Conservation (phyloP, 257 asterid species). For the Solanum megistacrolobum region DNA sequence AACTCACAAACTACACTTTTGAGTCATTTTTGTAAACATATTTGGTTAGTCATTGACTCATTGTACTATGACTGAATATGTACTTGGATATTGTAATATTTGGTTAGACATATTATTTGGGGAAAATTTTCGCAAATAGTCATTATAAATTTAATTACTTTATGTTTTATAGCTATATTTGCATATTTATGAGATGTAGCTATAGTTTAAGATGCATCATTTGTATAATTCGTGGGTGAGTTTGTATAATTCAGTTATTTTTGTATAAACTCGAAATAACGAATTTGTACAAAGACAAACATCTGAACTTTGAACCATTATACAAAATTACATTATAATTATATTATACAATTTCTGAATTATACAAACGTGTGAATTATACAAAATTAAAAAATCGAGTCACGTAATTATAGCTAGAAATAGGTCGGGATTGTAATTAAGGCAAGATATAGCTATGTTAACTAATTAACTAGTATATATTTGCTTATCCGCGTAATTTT, state of each 20-base stretch:
- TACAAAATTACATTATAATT: too few relatives aligned
- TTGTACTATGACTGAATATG: not conserved
- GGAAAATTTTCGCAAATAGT: not conserved
- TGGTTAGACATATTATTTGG: too few relatives aligned
- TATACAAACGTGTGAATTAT: too few relatives aligned
- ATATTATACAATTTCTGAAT: too few relatives aligned
- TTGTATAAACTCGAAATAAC: too few relatives aligned
- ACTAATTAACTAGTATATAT: too few relatives aligned
- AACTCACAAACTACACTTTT: not conserved
- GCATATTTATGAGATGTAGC: not conserved
- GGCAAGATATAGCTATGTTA: not conserved
- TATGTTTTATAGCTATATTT: too few relatives aligned
- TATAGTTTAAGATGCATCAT: not conserved
- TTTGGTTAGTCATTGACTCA: not conserved
- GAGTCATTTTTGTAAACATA: not conserved
- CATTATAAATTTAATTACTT: too few relatives aligned
- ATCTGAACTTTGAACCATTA: too few relatives aligned
- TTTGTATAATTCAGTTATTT: too few relatives aligned
- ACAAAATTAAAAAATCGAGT: too few relatives aligned
- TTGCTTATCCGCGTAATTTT: too few relatives aligned
- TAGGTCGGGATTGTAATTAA: not conserved
- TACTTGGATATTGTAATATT: not conserved
- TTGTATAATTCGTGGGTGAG: accelerated
- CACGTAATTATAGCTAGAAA: not conserved
- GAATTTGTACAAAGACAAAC: not conserved